Percentiles rank a stretch among this genome's conserved stretches.
These are phyloP conservation scores for Sporothrix pseudoabietina DNA, from an alignment of 2,329 filamentous ascomycete genomes.

Conservation along the genomic window DNA sequence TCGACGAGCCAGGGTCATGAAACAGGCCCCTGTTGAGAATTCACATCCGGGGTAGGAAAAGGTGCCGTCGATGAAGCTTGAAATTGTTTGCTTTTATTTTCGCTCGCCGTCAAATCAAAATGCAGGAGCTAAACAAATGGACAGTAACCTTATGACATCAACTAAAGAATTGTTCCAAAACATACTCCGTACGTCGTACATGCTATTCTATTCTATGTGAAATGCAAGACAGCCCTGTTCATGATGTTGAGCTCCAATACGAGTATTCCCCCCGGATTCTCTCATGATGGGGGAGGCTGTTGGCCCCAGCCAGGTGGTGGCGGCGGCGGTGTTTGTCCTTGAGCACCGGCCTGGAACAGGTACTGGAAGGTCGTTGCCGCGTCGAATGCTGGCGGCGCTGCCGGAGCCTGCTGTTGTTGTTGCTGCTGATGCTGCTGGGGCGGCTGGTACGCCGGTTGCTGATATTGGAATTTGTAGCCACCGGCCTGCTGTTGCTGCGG, in stretches of 20 bases:
- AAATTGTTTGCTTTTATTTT: neutral
- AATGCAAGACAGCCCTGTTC: neutral
- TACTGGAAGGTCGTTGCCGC: conserved; percentile 28
- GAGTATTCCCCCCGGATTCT: neutral
- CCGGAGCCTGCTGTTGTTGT: neutral
- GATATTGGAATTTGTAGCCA: conserved; percentile 23
- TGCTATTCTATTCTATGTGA: neutral
- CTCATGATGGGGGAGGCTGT: conserved; percentile 24
- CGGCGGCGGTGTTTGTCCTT: conserved; percentile 23
- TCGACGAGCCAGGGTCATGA: neutral
- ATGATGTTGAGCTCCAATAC: neutral
- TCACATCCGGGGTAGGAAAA: neutral
- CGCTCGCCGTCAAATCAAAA: neutral
- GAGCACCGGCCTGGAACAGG: conserved; percentile 25
- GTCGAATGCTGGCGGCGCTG: conserved; percentile 20
- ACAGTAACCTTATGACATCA: neutral
- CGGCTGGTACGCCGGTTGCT: conserved; percentile 24
- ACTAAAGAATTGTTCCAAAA: neutral
- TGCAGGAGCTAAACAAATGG: neutral
- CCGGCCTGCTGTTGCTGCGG: neutral
- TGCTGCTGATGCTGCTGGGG: conserved; percentile 27
- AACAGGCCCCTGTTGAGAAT: conserved; percentile 6
- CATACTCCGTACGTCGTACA: neutral
- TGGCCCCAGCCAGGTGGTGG: conserved; percentile 29
- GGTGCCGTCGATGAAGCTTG: neutral